Percentiles rank a stretch among this genome's conserved stretches.
Evolutionary conservation across 2,329 filamentous ascomycete genomes (phyloP).

Genomic region (Penicillium sp.): DNA sequence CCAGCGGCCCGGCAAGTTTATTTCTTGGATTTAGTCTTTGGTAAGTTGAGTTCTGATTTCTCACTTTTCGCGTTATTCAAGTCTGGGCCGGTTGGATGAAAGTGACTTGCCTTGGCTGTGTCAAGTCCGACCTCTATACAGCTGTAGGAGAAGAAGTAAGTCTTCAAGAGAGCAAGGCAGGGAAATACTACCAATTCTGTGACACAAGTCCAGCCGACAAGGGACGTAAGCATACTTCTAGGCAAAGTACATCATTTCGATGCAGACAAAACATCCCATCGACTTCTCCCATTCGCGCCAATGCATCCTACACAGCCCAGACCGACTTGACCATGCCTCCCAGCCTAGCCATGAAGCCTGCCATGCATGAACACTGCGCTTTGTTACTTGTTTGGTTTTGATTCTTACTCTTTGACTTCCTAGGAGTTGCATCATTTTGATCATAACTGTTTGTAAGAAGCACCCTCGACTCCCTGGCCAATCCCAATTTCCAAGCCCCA

Average conservation of each 20-base stretch:
- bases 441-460: constrained; percentile 51
- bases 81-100: constrained; percentile 14
- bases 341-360: neutral
- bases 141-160: neutral
- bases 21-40: constrained; percentile 52
- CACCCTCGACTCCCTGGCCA: constrained; percentile 6
- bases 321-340: too few relatives aligned
- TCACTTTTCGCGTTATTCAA: constrained; percentile 6
- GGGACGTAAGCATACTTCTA: constrained; percentile 1
- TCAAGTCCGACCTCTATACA: neutral
- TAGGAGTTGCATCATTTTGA: constrained; percentile 52
- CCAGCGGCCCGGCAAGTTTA: constrained; percentile 49
- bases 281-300: constrained; percentile 1
- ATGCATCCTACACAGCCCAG: neutral
- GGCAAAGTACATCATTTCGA: neutral
- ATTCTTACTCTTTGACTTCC: constrained; percentile 38
- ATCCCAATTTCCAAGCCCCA: neutral
- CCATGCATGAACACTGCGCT: constrained; percentile 1
- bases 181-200: neutral
- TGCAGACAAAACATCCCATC: neutral
- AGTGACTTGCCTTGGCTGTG: neutral
- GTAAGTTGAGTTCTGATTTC: constrained; percentile 36
- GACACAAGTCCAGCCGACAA: neutral
- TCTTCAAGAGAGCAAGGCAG: neutral
- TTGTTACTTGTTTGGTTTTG: constrained; percentile 6